phyloP scores from a whole-genome alignment of 164 flowering plant species.

The Magnolia changhungtana region DNA sequence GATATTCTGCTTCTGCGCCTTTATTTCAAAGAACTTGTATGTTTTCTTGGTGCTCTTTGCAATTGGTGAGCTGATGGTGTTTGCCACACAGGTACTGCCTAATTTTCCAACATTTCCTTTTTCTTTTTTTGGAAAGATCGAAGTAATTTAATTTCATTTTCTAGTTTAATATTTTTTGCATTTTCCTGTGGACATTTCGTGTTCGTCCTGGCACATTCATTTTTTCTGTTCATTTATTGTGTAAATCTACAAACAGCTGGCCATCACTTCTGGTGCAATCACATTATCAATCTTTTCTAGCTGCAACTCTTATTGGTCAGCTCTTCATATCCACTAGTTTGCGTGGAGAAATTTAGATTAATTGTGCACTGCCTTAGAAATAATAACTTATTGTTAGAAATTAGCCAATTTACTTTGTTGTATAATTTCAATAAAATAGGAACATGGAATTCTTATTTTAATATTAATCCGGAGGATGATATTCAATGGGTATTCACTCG shows the following conservation, averaged over 20 bases:
- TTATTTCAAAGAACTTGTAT: conserved; percentile 57
- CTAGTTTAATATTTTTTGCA: not conserved
- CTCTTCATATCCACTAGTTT: too few relatives aligned
- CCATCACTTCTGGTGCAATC: not conserved
- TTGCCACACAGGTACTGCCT: conserved; percentile 82
- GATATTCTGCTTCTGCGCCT: conserved; percentile 79
- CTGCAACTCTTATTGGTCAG: not conserved
- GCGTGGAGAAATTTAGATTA: not conserved
- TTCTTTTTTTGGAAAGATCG: not conserved
- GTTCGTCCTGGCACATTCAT: not conserved
- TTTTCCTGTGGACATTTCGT: not conserved
- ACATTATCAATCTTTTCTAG: not conserved
- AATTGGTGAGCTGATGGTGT: conserved; percentile 79
- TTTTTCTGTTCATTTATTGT: not conserved
- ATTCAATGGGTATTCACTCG: not conserved
- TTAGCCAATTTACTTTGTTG: not conserved
- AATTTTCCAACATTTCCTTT: not conserved
- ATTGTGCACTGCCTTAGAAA: not conserved
- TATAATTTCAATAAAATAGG: not conserved
- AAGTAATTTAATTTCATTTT: not conserved
- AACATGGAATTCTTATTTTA: not conserved
- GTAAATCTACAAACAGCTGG: not conserved
- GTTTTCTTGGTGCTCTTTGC: conserved; percentile 67
- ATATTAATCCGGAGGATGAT: not conserved
- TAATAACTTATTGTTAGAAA: not conserved